A percentile compares a stretch with the other conserved stretches of the same genome.
These are phyloP conservation scores for Malassezia equina DNA, from an alignment of 1,284 basidiomycete species.

Conservation along the genomic window DNA sequence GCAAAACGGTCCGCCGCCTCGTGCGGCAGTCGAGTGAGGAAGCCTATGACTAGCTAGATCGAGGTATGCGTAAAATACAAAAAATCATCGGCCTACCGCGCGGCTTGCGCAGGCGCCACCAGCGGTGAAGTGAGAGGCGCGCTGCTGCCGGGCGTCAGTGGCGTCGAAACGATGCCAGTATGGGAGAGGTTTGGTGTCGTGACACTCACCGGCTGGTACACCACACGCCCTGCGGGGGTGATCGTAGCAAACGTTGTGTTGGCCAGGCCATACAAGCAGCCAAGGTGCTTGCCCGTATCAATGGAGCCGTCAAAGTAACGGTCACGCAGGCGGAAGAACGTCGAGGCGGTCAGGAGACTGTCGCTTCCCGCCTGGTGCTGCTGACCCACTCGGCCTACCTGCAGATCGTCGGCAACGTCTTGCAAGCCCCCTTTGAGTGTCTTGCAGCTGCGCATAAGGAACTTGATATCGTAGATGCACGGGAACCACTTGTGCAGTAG, in stretches of 20 bases:
- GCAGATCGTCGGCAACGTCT: conserved; percentile 87
- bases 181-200: conserved; percentile 4
- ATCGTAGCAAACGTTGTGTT: conserved; percentile 10
- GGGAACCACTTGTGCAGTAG: conserved; percentile 88
- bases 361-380: conserved; percentile 95
- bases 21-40: conserved; percentile 45
- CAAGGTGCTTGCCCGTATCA: conserved; percentile 52
- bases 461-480: conserved; percentile 93
- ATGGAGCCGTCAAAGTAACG: conserved; percentile 78
- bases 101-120: neutral
- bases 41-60: conserved; percentile 17
- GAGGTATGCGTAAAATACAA: conserved; percentile 5
- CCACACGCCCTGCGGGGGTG: neutral
- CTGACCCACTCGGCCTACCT: conserved; percentile 75
- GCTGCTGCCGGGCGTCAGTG: conserved; percentile 4
- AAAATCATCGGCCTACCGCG: neutral
- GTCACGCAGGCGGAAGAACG: conserved; percentile 91
- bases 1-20: conserved; percentile 43
- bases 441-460: conserved; percentile 80
- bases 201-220: conserved; percentile 5
- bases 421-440: conserved; percentile 84
- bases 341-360: conserved; percentile 77
- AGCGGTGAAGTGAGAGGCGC: conserved; percentile 1
- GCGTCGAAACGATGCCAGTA: conserved; percentile 1
- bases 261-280: conserved; percentile 42